phyloP scores from a whole-genome alignment of 1,284 basidiomycete genomes.

The Kwoniella shivajii region DNA sequence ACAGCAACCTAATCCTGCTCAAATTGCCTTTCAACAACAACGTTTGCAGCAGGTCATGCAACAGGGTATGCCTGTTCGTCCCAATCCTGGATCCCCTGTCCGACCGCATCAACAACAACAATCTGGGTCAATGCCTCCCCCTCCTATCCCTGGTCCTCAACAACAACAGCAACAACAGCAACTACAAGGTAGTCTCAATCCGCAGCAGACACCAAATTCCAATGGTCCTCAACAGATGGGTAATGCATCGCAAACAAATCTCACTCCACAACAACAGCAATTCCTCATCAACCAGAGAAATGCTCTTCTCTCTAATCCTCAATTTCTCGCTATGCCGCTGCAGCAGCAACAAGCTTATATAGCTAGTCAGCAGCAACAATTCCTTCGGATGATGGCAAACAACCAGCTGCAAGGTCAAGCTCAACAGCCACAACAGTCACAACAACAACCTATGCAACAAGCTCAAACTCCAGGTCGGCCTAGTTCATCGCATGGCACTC shows the following conservation, averaged over 20 bases:
- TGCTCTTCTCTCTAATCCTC: conserved; percentile 24
- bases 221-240: conserved; percentile 7
- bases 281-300: conserved; percentile 29
- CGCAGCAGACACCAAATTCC: neutral
- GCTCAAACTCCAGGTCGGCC: conserved; percentile 16
- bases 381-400: conserved; percentile 29
- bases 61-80: conserved; percentile 17
- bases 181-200: neutral
- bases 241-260: conserved; percentile 15
- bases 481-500: conserved; percentile 9
- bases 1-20: conserved; percentile 19
- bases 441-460: conserved; percentile 22
- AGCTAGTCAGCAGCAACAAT: conserved; percentile 34
- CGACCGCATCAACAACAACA: conserved; percentile 19
- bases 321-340: conserved; percentile 34
- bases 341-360: conserved; percentile 43
- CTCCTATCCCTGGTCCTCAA: conserved; percentile 25
- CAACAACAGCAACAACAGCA: conserved; percentile 10
- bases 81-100: conserved; percentile 26
- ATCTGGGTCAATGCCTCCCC: conserved; percentile 24
- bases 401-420: conserved; percentile 31
- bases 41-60: conserved; percentile 20
- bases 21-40: conserved; percentile 24
- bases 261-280: conserved; percentile 42
- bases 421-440: conserved; percentile 27